Conservation (phyloP, 2,329 filamentous ascomycete species). For the Ophiosphaerella herpotricha region DNA sequence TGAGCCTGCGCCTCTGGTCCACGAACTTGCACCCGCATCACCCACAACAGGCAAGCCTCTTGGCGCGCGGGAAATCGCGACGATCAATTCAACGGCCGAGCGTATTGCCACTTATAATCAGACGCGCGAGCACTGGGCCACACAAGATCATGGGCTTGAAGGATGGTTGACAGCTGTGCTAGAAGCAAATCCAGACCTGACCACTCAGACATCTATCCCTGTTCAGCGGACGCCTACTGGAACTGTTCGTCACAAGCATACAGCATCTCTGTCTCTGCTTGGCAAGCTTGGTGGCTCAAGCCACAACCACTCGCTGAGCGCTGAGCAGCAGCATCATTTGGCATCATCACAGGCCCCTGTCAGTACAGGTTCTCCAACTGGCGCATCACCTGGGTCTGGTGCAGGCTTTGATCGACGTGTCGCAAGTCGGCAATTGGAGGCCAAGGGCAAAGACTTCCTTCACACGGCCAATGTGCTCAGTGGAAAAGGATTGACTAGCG, state of each 20-base stretch:
- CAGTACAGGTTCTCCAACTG: conserved; percentile 24
- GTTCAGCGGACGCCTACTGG: conserved; percentile 33
- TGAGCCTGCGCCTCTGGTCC: conserved; percentile 13
- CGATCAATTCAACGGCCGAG: conserved; percentile 66
- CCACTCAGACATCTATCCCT: conserved; percentile 25
- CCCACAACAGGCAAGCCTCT: conserved; percentile 45
- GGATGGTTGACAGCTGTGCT: conserved; percentile 60
- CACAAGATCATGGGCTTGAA: conserved; percentile 74
- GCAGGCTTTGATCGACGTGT: conserved; percentile 27
- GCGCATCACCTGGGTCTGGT: conserved; percentile 21
- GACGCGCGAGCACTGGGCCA: conserved; percentile 71
- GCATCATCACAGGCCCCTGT: conserved; percentile 34
- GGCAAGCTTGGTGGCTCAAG: conserved; percentile 39
- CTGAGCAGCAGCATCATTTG: conserved; percentile 30
- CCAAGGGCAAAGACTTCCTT: conserved; percentile 86
- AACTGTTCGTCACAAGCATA: conserved; percentile 40
- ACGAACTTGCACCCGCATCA: conserved; percentile 25
- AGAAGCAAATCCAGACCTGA: conserved; percentile 58
- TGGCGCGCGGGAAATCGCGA: conserved; percentile 77
- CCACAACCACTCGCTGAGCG: conserved; percentile 14
- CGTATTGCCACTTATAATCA: conserved; percentile 76
- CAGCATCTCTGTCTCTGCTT: conserved; percentile 43
- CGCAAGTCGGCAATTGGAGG: conserved; percentile 60
- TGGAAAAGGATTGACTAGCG: conserved; percentile 74
- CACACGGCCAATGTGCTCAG: conserved; percentile 76